Base-by-base conservation (phyloP, 163 green algal species). In the Chlamydomonas reinhardtii region DNA sequence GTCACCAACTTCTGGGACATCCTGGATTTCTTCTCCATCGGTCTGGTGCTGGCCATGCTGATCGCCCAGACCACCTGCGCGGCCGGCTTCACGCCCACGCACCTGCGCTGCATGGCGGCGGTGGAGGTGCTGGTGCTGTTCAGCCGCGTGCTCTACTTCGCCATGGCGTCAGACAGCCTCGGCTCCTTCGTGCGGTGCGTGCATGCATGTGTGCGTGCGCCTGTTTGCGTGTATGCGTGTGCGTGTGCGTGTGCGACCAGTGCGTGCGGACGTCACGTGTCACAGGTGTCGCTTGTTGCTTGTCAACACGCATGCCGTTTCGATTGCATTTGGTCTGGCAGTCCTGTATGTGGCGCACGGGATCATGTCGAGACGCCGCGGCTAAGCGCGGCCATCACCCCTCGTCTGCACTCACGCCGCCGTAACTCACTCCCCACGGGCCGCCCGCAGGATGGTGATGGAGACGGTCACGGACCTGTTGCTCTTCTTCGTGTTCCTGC, bases 101-200 rank as follows among this genome's bases (percentile, higher is more conserved):
- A 5, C 25, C 80, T 86, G 59, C 80, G 80, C 8, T 72, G 70
- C 24, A 24, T 86, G 56, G 70, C 71, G 16, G 56, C 70, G 4
- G 70, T 74, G 5, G 68, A 81, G 71, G 61, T 86, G 32, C 25
- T 86, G 34, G 56, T 86, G 69, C 80, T 86, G 6, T 86, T 86
- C 80, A 86, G 73, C 69, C 80, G 80, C 16, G 69, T 86, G 54
- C 54, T 86, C 11, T 86, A 86, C 80, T 86, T 79, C 80, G 80
- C 70, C 27, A 86, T 86, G 80, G 80, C 80, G 0, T 69, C 29
- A 0, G 80, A 86, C 35, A 66, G 73, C 56, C 70, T 86, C 34
- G 80, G 80, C 27, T 80, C 70, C 56, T 86, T 86, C 56, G 80
- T 86, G 9, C 62, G 80, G 70, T 74, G 70, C 48, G 48, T 56